Evolutionary conservation across 331 rosid species (phyloP), one percentile per base, ranked within the genome.

Genomic region (Malus hybrid): DNA sequence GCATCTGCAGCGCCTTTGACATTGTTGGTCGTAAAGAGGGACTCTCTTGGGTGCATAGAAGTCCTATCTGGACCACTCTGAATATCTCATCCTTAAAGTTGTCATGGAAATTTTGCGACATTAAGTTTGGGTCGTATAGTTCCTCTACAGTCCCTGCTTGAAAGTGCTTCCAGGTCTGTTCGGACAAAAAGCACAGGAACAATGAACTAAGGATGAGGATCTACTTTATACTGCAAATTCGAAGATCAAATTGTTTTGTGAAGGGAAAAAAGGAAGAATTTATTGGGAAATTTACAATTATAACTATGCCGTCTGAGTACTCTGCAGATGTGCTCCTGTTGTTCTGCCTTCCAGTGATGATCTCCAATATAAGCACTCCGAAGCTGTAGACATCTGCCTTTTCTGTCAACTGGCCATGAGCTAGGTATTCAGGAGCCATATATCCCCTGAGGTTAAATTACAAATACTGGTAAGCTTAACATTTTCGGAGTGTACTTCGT

Each of bases 351-450:
- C 95, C 98, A 0, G 88, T 75, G 64, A 91, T 89, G 32, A 83
- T 90, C 77, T 93, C 98, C 68, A 93, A 76, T 62, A 93, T 65
- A 29, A 93, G 84, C 77, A 91, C 91, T 0, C 96, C 97, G 69
- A 89, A 90, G 72, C 97, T 90, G 62, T 90, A 93, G 66, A 93
- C 91, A 60, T 93, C 98, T 3, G 79, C 96, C 74, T 91, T 93
- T 66, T 91, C 98, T 62, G 98, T 91, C 75, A 91, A 86, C 69
- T 90, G 94, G 44, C 98, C 97, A 76, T 88, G 96, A 36, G 94
- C 98, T 80, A 93, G 83, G 85, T 91, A 93, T 81, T 93, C 98
- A 1, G 98, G 98, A 85, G 98, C 96, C 95, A 93, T 91, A 42
- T 93, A 90, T 31, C 98, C 96, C 81, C 98, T 91, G 77, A 67